phyloP scores from a whole-genome alignment of 345 rosid genomes.

The thale cress (Arabidopsis thaliana) region DNA sequence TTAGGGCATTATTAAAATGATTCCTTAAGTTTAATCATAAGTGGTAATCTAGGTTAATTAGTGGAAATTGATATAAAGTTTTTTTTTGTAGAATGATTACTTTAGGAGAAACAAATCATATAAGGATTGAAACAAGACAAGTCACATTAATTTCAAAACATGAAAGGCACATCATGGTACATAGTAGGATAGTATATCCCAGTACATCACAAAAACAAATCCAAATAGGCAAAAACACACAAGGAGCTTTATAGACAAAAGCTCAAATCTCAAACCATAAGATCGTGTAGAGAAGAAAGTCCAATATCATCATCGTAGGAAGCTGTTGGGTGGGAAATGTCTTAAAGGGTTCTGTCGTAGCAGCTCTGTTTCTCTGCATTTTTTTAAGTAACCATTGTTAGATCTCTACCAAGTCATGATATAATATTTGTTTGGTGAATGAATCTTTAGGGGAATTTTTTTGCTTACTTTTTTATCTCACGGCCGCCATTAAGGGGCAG shows the following conservation, averaged over 20 bases:
- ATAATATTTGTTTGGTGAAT: slow-evolving; percentile 15
- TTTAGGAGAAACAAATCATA: background rate
- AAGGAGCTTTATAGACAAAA: slow-evolving; percentile 56
- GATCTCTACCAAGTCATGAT: background rate
- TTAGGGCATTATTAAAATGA: slow-evolving; percentile 1
- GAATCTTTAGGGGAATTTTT: background rate
- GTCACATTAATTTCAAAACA: slow-evolving; percentile 5
- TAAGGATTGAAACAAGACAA: background rate
- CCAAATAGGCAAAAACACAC: background rate
- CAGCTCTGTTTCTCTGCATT: slow-evolving; percentile 77
- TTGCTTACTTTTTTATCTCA: slow-evolving; percentile 46
- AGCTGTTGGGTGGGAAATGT: slow-evolving; percentile 74
- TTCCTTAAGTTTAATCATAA: background rate
- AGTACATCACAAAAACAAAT: slow-evolving; percentile 30
- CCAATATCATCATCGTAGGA: slow-evolving; percentile 59
- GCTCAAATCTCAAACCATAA: slow-evolving; percentile 41
- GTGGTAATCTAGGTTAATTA: background rate
- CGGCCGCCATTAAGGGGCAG: slow-evolving; percentile 40
- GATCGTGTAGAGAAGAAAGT: slow-evolving; percentile 15
- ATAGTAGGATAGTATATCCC: background rate
- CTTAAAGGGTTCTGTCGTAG: slow-evolving; percentile 81
- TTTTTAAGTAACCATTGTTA: background rate
- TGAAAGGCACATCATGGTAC: background rate
- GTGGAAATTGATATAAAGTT: background rate
- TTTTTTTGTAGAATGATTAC: background rate